These are phyloP conservation scores for Ogataea parapolymorpha DNA, from an alignment of 805 yeast species.

Conservation along the genomic window DNA sequence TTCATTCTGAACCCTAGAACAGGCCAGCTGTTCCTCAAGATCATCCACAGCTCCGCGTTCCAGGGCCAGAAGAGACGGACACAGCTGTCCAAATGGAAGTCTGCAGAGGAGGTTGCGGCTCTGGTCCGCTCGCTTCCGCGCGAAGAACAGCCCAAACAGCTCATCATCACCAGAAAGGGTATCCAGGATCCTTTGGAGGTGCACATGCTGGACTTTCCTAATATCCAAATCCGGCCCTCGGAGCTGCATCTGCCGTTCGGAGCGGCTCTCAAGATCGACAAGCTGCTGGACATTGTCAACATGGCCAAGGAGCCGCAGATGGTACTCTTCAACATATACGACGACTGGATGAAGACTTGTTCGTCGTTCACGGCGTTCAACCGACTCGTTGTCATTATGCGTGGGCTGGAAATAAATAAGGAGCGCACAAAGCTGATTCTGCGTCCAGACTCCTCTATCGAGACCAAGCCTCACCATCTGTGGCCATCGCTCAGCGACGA, in stretches of 20 bases:
- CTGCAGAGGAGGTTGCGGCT: slow-evolving; percentile 97
- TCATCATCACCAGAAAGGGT: slow-evolving; percentile 86
- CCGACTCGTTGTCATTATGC: slow-evolving; percentile 72
- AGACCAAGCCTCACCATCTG: slow-evolving; percentile 73
- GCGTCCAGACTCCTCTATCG: slow-evolving; percentile 67
- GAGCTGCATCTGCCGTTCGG: slow-evolving; percentile 89
- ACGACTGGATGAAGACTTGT: slow-evolving; percentile 84
- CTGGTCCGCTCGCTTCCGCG: slow-evolving; percentile 81
- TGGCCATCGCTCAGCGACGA: slow-evolving; percentile 92
- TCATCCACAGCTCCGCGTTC: slow-evolving; percentile 94
- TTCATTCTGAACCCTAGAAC: slow-evolving; percentile 86
- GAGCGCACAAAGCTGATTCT: slow-evolving; percentile 74
- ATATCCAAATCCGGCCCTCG: slow-evolving; percentile 82
- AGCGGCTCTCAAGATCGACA: slow-evolving; percentile 78
- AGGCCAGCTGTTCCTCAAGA: slow-evolving; percentile 84
- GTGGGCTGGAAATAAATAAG: slow-evolving; percentile 75
- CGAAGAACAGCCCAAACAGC: slow-evolving; percentile 92
- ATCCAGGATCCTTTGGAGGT: slow-evolving; percentile 93
- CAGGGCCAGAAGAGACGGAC: slow-evolving; percentile 93
- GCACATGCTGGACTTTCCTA: slow-evolving; percentile 95
- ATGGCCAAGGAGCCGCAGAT: slow-evolving; percentile 91
- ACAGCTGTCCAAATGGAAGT: slow-evolving; percentile 95
- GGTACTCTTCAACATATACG: slow-evolving; percentile 87
- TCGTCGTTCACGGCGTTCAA: slow-evolving; percentile 94
- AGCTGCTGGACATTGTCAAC: slow-evolving; percentile 71